A percentile compares a stretch with the other conserved stretches of the same genome.
Evolutionary conservation across 805 yeast genomes (phyloP).

Genomic region (Pichia insulana): DNA sequence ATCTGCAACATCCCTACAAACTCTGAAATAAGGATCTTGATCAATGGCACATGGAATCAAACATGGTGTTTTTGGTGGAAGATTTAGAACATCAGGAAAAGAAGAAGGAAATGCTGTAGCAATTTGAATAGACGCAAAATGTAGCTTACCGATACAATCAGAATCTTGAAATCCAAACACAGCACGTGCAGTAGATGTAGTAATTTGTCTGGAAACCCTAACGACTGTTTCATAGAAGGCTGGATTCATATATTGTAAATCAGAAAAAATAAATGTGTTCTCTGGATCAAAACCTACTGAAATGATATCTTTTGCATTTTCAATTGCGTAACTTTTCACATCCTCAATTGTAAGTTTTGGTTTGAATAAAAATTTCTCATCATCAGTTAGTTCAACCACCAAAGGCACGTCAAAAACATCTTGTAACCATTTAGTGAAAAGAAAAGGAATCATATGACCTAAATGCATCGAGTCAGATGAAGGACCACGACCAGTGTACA

Average conservation of each 20-base stretch:
- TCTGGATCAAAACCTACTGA: constrained; percentile 92
- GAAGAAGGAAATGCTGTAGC: constrained; percentile 94
- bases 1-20: constrained; percentile 94
- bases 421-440: constrained; percentile 96
- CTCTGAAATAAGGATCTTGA: constrained; percentile 97
- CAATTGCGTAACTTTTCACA: constrained; percentile 68
- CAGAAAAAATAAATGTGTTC: constrained; percentile 92
- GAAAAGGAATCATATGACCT: constrained; percentile 94
- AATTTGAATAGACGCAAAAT: constrained; percentile 93
- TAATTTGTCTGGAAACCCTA: constrained; percentile 85
- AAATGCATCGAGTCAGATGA: constrained; percentile 89
- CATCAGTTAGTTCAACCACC: constrained; percentile 91
- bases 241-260: constrained; percentile 86
- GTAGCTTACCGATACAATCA: constrained; percentile 89
- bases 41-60: constrained; percentile 98
- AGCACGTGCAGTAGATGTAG: constrained; percentile 94
- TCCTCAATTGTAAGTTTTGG: constrained; percentile 82
- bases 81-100: constrained; percentile 85
- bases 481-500: constrained; percentile 97
- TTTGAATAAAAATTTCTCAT: constrained; percentile 93
- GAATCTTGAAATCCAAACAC: constrained; percentile 94
- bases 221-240: constrained; percentile 92
- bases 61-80: constrained; percentile 86
- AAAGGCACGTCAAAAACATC: constrained; percentile 95
- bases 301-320: constrained; percentile 87